Conservation (phyloP, 1,284 basidiomycete species). For the Blastosporella zonata region DNA sequence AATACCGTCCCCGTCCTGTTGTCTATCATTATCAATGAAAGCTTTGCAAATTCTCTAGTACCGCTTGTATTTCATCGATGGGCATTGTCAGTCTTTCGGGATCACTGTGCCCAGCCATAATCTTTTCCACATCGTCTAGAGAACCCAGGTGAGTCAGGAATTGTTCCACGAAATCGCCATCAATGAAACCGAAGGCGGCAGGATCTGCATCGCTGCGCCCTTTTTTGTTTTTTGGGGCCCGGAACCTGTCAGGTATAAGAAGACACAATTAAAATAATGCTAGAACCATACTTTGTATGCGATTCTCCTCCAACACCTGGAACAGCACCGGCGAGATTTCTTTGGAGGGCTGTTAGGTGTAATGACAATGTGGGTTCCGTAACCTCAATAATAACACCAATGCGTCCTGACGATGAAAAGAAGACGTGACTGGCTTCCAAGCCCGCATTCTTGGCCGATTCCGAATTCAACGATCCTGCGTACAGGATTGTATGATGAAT, state of each 20-base stretch:
- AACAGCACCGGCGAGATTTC: constrained; percentile 66
- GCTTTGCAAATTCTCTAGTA: constrained; percentile 59
- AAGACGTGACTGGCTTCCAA: constrained; percentile 67
- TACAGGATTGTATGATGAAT: neutral
- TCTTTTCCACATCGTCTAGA: constrained; percentile 35
- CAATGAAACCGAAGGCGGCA: constrained; percentile 74
- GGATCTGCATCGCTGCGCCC: constrained; percentile 56
- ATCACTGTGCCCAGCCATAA: constrained; percentile 52
- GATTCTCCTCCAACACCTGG: constrained; percentile 56
- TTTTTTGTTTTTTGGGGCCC: constrained; percentile 57
- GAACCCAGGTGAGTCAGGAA: constrained; percentile 46
- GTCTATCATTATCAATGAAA: constrained; percentile 47
- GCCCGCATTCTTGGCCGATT: constrained; percentile 32
- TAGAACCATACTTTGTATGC: constrained; percentile 58
- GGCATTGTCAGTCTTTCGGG: constrained; percentile 51
- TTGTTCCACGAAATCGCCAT: constrained; percentile 83
- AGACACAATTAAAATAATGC: neutral
- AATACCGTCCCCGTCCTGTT: constrained; percentile 8
- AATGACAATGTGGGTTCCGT: constrained; percentile 49
- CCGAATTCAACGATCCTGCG: constrained; percentile 42
- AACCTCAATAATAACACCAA: constrained; percentile 77
- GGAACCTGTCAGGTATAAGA: constrained; percentile 46
- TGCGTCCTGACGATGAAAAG: constrained; percentile 77
- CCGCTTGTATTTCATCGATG: constrained; percentile 42
- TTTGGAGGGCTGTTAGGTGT: constrained; percentile 73